Percentiles rank a stretch among this genome's conserved stretches.
These are phyloP conservation scores for Cajanus cajan DNA, from an alignment of 306 rosid genomes.

Conservation along the genomic window DNA sequence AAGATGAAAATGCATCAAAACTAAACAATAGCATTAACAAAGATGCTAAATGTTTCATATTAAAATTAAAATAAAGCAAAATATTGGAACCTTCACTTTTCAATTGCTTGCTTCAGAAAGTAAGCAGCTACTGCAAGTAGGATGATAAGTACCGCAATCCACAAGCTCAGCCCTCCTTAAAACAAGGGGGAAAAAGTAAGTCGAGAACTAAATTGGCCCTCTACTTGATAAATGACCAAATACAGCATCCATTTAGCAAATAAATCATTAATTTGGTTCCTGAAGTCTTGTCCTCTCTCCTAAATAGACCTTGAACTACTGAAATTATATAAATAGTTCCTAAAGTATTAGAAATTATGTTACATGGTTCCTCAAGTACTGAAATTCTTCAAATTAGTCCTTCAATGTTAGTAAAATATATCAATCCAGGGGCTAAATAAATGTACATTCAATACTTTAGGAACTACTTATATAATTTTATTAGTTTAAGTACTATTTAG, in stretches of 20 bases:
- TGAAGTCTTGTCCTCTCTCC: too few species aligned
- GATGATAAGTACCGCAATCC: conserved; percentile 62
- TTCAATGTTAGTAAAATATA: too few species aligned
- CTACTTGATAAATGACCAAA: background rate
- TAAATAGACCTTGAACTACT: too few species aligned
- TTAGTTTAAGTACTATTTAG: too few species aligned
- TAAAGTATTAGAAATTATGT: too few species aligned
- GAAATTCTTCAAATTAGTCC: too few species aligned
- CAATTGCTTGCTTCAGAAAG: conserved; percentile 44
- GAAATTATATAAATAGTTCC: too few species aligned
- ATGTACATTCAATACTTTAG: too few species aligned
- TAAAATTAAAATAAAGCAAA: background rate
- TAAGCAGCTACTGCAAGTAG: conserved; percentile 66
- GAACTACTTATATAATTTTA: too few species aligned
- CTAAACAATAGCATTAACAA: background rate
- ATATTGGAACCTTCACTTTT: conserved; percentile 21
- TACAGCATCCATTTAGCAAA: conserved; percentile 11
- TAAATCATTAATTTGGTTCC: too few species aligned
- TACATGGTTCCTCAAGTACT: too few species aligned
- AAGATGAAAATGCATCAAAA: conserved; percentile 21
- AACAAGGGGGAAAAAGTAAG: background rate
- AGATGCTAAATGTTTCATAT: conserved; percentile 1
- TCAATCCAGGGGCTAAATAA: too few species aligned
- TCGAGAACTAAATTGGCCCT: background rate
- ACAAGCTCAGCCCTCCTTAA: conserved; percentile 68